Evolutionary conservation across 768 basidiomycete species (phyloP).

Genomic region (Floccularia luteovirens): DNA sequence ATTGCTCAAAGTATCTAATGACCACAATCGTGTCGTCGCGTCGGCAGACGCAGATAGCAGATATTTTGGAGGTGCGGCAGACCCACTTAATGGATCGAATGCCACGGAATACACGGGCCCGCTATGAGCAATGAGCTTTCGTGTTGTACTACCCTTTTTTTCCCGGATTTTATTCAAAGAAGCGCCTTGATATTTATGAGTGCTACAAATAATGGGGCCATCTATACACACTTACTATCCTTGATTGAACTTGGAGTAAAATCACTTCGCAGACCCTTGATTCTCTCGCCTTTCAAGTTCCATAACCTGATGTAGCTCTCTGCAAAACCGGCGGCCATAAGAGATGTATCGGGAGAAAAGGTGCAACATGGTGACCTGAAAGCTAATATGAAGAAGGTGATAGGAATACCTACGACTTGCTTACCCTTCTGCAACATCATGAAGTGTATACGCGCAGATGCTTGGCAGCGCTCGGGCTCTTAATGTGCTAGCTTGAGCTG

Average conservation of each 20-base stretch:
- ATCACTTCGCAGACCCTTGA: slow-evolving; percentile 73
- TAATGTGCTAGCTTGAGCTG: slow-evolving; percentile 48
- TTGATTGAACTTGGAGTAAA: slow-evolving; percentile 57
- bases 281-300: slow-evolving; percentile 88
- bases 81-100: slow-evolving; percentile 88
- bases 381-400: slow-evolving; percentile 3
- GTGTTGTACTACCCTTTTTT: slow-evolving; percentile 75
- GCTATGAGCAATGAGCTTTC: slow-evolving; percentile 96
- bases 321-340: slow-evolving; percentile 92
- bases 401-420: slow-evolving; percentile 12
- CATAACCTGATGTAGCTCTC: slow-evolving; percentile 95
- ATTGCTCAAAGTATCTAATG: slow-evolving; percentile 89
- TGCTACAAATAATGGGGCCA: neutral
- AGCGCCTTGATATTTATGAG: slow-evolving; percentile 30
- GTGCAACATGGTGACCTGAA: slow-evolving; percentile 74
- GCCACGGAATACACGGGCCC: slow-evolving; percentile 93
- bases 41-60: slow-evolving; percentile 92
- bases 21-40: slow-evolving; percentile 88
- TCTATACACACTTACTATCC: slow-evolving; percentile 46
- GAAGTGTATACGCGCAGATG: slow-evolving; percentile 91
- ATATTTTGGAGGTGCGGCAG: slow-evolving; percentile 78
- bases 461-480: slow-evolving; percentile 76
- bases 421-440: slow-evolving; percentile 93
- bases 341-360: slow-evolving; percentile 85
- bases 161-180: slow-evolving; percentile 64